Conservation (phyloP, 2,329 filamentous ascomycete genomes). For the Exophiala sideris region DNA sequence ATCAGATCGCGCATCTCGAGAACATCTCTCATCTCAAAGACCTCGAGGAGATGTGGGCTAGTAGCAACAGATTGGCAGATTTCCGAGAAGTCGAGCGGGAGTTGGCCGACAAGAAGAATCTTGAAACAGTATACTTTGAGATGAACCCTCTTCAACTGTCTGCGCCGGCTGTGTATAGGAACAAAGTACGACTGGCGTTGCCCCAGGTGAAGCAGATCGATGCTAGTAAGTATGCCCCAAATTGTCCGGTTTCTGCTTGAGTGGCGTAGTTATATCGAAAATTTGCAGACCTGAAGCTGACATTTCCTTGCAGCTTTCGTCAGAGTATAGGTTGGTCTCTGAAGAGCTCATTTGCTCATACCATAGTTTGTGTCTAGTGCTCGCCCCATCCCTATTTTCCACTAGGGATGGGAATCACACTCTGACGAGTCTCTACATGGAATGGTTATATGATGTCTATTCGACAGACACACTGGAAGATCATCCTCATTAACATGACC, state of each 20-base stretch:
- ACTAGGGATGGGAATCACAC: too few species aligned
- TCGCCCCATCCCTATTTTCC: neutral
- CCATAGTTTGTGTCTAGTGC: neutral
- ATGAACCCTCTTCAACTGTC: slow-evolving; percentile 83
- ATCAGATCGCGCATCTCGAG: slow-evolving; percentile 71
- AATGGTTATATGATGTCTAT: too few species aligned
- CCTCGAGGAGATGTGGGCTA: slow-evolving; percentile 91
- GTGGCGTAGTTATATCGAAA: neutral
- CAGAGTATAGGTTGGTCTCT: slow-evolving; percentile 8
- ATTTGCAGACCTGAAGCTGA: neutral
- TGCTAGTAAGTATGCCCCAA: slow-evolving; percentile 69
- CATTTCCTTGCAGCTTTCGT: slow-evolving; percentile 29
- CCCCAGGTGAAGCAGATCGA: slow-evolving; percentile 92
- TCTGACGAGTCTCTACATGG: too few species aligned
- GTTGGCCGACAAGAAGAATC: slow-evolving; percentile 70
- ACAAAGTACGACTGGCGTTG: slow-evolving; percentile 84
- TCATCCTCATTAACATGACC: too few species aligned
- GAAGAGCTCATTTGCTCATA: neutral
- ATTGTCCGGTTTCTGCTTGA: neutral
- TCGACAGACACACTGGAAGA: too few species aligned
- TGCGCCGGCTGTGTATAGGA: slow-evolving; percentile 81
- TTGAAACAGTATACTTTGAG: slow-evolving; percentile 94
- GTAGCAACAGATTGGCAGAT: slow-evolving; percentile 75
- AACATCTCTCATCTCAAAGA: slow-evolving; percentile 66
- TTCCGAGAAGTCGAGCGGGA: slow-evolving; percentile 77